Conservation (phyloP, 2,329 filamentous ascomycete species). For the Akanthomyces lecanii region DNA sequence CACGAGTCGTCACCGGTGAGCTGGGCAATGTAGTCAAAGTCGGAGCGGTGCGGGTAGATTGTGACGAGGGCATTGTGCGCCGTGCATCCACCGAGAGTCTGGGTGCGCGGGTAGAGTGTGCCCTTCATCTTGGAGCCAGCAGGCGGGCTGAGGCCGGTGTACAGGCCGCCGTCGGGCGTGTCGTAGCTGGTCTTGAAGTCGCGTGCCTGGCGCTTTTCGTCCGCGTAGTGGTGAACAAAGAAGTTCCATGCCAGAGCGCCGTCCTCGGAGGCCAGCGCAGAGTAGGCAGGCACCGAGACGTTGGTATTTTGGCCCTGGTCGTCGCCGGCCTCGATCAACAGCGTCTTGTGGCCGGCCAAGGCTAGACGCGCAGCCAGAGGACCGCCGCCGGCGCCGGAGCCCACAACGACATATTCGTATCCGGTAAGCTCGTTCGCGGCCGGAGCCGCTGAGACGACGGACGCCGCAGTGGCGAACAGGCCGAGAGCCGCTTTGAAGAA, state of each 20-base stretch:
- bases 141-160: conserved; percentile 51
- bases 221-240: conserved; percentile 58
- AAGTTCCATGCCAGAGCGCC: conserved; percentile 57
- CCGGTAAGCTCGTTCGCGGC: conserved; percentile 25
- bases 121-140: conserved; percentile 48
- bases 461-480: conserved; percentile 21
- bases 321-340: conserved; percentile 59
- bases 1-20: conserved; percentile 55
- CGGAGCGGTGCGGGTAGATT: conserved; percentile 48
- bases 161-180: conserved; percentile 45
- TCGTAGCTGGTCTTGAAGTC: conserved; percentile 58
- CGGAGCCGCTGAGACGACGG: conserved; percentile 20
- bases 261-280: conserved; percentile 51
- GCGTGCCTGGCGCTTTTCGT: conserved; percentile 46
- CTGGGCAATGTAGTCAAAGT: conserved; percentile 49
- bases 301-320: conserved; percentile 47
- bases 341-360: conserved; percentile 53
- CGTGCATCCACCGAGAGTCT: conserved; percentile 53
- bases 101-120: conserved; percentile 54
- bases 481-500: conserved; percentile 16
- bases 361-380: conserved; percentile 56
- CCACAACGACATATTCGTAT: conserved; percentile 62
- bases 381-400: conserved; percentile 56
- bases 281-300: conserved; percentile 52
- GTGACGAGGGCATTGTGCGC: conserved; percentile 52